phyloP scores from a whole-genome alignment of 108 stramenopile genomes.

The Discostella pseudostelligera region DNA sequence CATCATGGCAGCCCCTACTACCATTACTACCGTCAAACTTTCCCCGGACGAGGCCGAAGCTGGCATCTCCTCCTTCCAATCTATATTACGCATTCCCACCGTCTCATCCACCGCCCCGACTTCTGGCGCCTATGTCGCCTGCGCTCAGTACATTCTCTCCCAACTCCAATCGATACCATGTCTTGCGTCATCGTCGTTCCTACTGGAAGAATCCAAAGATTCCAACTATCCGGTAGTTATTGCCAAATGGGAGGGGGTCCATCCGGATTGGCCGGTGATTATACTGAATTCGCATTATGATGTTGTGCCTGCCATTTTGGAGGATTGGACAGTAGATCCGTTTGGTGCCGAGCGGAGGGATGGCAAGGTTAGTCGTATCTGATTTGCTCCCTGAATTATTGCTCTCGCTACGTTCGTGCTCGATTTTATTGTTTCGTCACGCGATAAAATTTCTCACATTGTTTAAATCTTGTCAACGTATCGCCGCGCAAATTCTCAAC shows the following conservation, averaged over 20 bases:
- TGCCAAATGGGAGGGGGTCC: conserved; percentile 77
- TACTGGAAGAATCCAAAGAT: conserved; percentile 56
- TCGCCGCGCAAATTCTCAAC: background rate
- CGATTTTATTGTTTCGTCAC: background rate
- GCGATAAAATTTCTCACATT: background rate
- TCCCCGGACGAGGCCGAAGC: conserved; percentile 43
- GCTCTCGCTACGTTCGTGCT: background rate
- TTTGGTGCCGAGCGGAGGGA: conserved; percentile 77
- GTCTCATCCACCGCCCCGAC: conserved; percentile 72
- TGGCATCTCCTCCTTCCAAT: conserved; percentile 59
- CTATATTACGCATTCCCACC: conserved; percentile 71
- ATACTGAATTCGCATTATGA: conserved; percentile 95
- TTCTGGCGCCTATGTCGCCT: conserved; percentile 76
- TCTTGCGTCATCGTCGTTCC: conserved; percentile 24
- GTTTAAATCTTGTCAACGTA: background rate
- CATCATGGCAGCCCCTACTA: too few species aligned
- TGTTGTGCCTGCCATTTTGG: conserved; percentile 86
- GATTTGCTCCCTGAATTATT: background rate
- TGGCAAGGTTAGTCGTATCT: conserved; percentile 45
- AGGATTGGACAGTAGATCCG: conserved; percentile 79
- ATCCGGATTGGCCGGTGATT: conserved; percentile 76
- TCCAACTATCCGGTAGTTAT: conserved; percentile 85
- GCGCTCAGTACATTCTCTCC: conserved; percentile 66
- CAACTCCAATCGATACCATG: conserved; percentile 31
- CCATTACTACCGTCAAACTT: conserved; percentile 1